Evolutionary conservation across 306 rosid species (phyloP).

Genomic region (Rubus idaeus): DNA sequence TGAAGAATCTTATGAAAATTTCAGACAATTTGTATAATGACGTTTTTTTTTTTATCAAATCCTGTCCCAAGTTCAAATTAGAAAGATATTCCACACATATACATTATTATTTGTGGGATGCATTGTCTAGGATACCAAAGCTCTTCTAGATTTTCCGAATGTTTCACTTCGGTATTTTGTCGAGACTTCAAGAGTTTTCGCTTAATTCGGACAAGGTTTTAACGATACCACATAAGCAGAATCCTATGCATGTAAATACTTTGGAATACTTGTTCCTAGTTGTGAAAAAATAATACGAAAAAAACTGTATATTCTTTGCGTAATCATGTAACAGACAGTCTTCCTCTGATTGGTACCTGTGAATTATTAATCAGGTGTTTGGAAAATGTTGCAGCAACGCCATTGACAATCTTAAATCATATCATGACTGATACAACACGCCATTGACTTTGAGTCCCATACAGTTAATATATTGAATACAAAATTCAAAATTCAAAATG

Average conservation of each 20-base stretch:
- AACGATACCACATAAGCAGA: not conserved
- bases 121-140: not conserved
- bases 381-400: slow-evolving; percentile 30
- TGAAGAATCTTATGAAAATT: too few relatives aligned
- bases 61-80: not conserved
- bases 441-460: slow-evolving; percentile 1
- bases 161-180: not conserved
- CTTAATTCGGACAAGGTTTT: not conserved
- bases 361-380: slow-evolving; percentile 15
- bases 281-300: not conserved
- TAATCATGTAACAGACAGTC: not conserved
- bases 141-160: not conserved
- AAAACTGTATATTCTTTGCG: not conserved
- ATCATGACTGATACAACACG: not conserved
- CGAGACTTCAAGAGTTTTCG: not conserved
- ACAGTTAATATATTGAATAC: not conserved
- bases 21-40: too few relatives aligned
- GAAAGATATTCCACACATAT: not conserved
- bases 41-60: too few relatives aligned
- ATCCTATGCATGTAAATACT: not conserved
- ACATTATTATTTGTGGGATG: not conserved
- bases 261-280: not conserved
- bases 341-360: not conserved
- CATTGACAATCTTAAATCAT: slow-evolving; percentile 11
- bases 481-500: not conserved